Evolutionary conservation across 306 rosid species (phyloP).

Genomic region (Inga laurina): DNA sequence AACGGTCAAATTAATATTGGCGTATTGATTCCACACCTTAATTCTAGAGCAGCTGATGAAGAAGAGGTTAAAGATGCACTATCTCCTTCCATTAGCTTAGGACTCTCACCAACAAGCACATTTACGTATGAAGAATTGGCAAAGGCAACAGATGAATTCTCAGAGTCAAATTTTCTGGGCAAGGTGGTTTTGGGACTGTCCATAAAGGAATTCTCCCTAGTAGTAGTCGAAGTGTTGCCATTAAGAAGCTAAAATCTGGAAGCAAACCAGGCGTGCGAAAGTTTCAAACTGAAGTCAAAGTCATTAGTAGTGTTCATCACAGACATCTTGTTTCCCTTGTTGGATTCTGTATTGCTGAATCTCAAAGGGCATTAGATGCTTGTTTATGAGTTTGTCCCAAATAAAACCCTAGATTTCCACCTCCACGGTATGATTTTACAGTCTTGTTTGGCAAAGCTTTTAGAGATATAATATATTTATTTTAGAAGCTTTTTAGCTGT

Average conservation of each 20-base stretch:
- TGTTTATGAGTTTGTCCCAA: constrained; percentile 60
- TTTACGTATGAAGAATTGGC: constrained; percentile 55
- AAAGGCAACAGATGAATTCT: constrained; percentile 54
- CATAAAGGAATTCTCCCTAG: constrained; percentile 61
- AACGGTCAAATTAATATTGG: too few species aligned
- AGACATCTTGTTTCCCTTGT: constrained; percentile 66
- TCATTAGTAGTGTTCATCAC: constrained; percentile 65
- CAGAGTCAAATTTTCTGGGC: constrained; percentile 58
- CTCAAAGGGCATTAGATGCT: constrained; percentile 49
- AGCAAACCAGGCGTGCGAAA: constrained; percentile 65
- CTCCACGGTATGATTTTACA: constrained; percentile 47
- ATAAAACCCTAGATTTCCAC: constrained; percentile 55
- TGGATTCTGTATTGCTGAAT: constrained; percentile 52
- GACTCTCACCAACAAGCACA: constrained; percentile 36
- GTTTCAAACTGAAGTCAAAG: constrained; percentile 59
- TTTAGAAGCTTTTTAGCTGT: neutral
- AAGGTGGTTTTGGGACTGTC: constrained; percentile 67
- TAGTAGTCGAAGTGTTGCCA: constrained; percentile 57
- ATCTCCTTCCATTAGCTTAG: constrained; percentile 23
- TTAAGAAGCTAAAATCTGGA: constrained; percentile 61
- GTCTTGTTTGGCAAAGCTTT: neutral
- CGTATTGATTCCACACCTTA: too few species aligned
- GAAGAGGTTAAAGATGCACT: too few species aligned
- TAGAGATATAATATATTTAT: too few species aligned
- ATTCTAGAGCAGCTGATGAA: too few species aligned